Percentiles rank a stretch among this genome's conserved stretches.
These are phyloP conservation scores for Hypoxylon sp. DNA, from an alignment of 2,329 filamentous ascomycete genomes.

Conservation along the genomic window DNA sequence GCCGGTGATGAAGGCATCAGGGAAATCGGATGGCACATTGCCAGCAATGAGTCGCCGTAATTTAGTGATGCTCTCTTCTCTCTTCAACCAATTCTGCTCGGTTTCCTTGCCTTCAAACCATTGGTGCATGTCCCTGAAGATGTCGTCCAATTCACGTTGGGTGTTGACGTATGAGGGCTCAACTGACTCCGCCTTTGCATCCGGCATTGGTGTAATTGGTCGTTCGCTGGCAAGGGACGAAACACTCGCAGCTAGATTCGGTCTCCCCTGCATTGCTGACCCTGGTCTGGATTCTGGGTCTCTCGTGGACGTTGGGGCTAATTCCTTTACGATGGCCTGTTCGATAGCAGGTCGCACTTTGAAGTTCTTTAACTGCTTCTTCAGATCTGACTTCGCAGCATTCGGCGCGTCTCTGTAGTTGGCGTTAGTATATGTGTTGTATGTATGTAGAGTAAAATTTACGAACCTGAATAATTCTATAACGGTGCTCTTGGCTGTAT, in stretches of 20 bases:
- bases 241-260: slow-evolving; percentile 65
- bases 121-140: slow-evolving; percentile 83
- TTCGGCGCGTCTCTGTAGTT: slow-evolving; percentile 78
- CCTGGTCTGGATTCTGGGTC: slow-evolving; percentile 60
- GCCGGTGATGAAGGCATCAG: slow-evolving; percentile 76
- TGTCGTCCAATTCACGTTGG: slow-evolving; percentile 88
- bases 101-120: slow-evolving; percentile 90
- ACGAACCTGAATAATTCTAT: slow-evolving; percentile 86
- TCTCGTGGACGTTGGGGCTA: slow-evolving; percentile 67
- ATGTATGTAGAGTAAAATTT: background rate
- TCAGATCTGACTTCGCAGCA: slow-evolving; percentile 88
- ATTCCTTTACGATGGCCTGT: slow-evolving; percentile 81
- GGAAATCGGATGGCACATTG: slow-evolving; percentile 85
- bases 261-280: slow-evolving; percentile 57
- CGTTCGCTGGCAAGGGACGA: slow-evolving; percentile 66
- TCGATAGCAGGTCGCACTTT: slow-evolving; percentile 91
- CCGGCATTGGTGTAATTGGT: slow-evolving; percentile 73
- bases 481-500: slow-evolving; percentile 84
- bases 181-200: slow-evolving; percentile 76
- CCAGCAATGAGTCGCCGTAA: slow-evolving; percentile 85
- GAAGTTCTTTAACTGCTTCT: slow-evolving; percentile 85
- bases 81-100: slow-evolving; percentile 90
- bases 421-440: slow-evolving; percentile 34
- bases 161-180: slow-evolving; percentile 90
- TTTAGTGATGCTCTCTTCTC: slow-evolving; percentile 85